These are phyloP conservation scores for Hyphopichia khmerensis DNA, from an alignment of 1,139 yeast species.

Conservation along the genomic window DNA sequence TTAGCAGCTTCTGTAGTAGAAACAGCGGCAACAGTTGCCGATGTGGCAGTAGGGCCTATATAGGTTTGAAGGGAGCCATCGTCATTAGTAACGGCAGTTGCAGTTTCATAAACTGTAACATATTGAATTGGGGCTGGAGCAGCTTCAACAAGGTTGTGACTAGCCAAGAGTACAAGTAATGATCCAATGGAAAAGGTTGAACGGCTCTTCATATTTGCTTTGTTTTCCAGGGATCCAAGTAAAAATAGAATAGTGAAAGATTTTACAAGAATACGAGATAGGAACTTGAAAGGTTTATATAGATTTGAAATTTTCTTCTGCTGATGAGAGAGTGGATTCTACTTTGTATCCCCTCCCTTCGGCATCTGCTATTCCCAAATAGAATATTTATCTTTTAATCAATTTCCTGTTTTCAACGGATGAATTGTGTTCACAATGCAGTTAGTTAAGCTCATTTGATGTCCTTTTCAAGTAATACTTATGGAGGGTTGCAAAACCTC, in stretches of 20 bases:
- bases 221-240: not conserved
- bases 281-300: not conserved
- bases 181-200: constrained; percentile 4
- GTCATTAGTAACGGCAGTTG: constrained; percentile 13
- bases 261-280: not conserved
- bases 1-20: constrained; percentile 10
- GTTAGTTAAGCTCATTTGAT: not conserved
- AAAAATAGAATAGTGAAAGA: not conserved
- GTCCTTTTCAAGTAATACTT: not conserved
- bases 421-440: too few relatives aligned
- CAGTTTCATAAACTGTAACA: constrained; percentile 25
- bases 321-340: not conserved
- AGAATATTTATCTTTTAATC: not conserved
- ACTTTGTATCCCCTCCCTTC: not conserved
- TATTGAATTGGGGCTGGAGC: constrained; percentile 28
- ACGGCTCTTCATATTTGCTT: not conserved
- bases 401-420: too few relatives aligned
- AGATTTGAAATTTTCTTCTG: not conserved
- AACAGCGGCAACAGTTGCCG: constrained; percentile 8
- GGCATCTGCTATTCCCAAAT: not conserved
- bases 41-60: constrained; percentile 9
- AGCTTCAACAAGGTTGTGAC: constrained; percentile 10
- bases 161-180: constrained; percentile 4
- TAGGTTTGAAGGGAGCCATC: constrained; percentile 8
- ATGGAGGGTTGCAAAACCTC: not conserved